Evolutionary conservation across 2,329 filamentous ascomycete species (phyloP).

Genomic region (Lecanicillium sp.): DNA sequence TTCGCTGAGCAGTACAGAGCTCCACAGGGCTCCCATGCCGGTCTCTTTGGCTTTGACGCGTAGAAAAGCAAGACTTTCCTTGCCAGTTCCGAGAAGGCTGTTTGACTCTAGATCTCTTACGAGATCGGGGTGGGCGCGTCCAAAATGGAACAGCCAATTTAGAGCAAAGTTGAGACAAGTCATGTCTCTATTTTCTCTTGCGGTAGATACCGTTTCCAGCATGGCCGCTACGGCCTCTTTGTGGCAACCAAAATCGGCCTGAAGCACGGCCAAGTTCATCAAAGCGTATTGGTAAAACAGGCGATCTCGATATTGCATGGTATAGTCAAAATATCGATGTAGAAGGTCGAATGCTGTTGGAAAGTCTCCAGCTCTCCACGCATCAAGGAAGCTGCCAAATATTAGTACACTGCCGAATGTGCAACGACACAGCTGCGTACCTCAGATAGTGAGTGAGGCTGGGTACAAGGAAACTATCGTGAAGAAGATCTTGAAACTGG

Average conservation of each 20-base stretch:
- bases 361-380: constrained; percentile 87
- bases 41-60: constrained; percentile 79
- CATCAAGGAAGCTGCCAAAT: constrained; percentile 66
- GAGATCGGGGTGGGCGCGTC: constrained; percentile 73
- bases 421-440: constrained; percentile 24
- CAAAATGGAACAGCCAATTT: constrained; percentile 93
- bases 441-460: constrained; percentile 69
- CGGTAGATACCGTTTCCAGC: constrained; percentile 91
- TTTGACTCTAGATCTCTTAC: constrained; percentile 61
- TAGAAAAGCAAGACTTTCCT: constrained; percentile 75
- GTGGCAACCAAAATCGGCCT: constrained; percentile 90
- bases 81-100: constrained; percentile 68
- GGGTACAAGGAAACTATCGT: constrained; percentile 58
- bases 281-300: constrained; percentile 91
- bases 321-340: constrained; percentile 95
- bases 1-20: constrained; percentile 76
- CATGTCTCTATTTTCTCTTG: constrained; percentile 86
- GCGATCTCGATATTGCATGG: constrained; percentile 75
- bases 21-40: constrained; percentile 78
- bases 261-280: constrained; percentile 85
- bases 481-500: constrained; percentile 62
- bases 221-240: constrained; percentile 87
- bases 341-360: constrained; percentile 83
- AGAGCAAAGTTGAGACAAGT: constrained; percentile 89
- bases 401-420: constrained; percentile 11